Evolutionary conservation across 805 yeast genomes (phyloP).

Genomic region (Saturnispora galanensis): DNA sequence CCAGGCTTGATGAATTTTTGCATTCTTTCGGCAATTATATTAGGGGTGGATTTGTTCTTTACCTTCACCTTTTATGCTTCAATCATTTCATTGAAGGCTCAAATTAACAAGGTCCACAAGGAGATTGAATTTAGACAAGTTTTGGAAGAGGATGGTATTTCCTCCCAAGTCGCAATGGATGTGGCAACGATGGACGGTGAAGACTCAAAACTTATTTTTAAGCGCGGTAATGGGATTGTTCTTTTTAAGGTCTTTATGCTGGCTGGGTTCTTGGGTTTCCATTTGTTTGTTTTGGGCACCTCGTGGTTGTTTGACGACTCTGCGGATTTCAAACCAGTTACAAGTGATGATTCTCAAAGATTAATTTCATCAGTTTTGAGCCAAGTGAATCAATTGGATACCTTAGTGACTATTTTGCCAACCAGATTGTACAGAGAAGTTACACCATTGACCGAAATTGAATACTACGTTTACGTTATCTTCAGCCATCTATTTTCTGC

Average conservation of each 20-base stretch:
- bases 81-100: constrained; percentile 76
- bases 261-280: constrained; percentile 50
- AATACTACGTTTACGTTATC: constrained; percentile 45
- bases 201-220: constrained; percentile 23
- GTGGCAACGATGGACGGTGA: constrained; percentile 38
- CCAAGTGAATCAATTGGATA: constrained; percentile 13
- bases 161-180: constrained; percentile 60
- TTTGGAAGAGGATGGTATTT: constrained; percentile 87
- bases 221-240: constrained; percentile 35
- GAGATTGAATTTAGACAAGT: constrained; percentile 68
- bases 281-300: constrained; percentile 58
- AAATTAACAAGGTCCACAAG: constrained; percentile 76
- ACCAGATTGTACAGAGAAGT: constrained; percentile 49
- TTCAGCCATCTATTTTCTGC: constrained; percentile 53
- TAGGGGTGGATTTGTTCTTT: constrained; percentile 61
- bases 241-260: constrained; percentile 53
- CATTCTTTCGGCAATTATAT: constrained; percentile 57
- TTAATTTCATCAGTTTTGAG: constrained; percentile 26
- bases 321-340: constrained; percentile 22
- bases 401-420: constrained; percentile 49
- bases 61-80: constrained; percentile 78
- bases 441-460: constrained; percentile 46
- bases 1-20: constrained; percentile 76
- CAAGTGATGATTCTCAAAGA: constrained; percentile 23
- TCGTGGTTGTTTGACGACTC: constrained; percentile 54